These are phyloP conservation scores for Trebouxiophyceae sp. DNA, from an alignment of 163 green algal genomes.

Conservation along the genomic window DNA sequence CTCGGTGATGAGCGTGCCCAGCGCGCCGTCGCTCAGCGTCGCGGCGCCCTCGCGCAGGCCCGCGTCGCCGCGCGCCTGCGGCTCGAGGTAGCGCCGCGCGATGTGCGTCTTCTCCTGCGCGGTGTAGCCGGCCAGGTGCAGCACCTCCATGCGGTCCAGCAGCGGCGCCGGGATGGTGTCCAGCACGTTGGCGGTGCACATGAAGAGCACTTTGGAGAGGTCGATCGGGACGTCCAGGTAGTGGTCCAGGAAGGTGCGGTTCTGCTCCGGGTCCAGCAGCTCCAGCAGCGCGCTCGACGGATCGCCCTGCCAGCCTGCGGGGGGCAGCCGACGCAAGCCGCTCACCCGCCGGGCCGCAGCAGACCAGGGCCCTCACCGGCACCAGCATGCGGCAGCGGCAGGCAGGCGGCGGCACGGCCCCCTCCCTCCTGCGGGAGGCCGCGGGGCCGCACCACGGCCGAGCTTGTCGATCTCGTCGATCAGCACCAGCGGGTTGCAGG, in stretches of 20 bases:
- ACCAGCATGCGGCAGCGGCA: too few relatives aligned
- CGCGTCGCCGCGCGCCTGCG: constrained; percentile 44
- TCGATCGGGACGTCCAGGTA: constrained; percentile 91
- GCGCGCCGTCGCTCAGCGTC: constrained; percentile 59
- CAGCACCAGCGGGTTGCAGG: constrained; percentile 85
- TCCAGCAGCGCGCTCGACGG: constrained; percentile 85
- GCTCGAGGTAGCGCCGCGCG: constrained; percentile 85
- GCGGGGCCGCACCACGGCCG: constrained; percentile 31
- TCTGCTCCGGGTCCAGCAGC: constrained; percentile 92
- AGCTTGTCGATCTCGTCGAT: constrained; percentile 99
- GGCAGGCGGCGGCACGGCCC: background rate
- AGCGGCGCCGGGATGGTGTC: constrained; percentile 92
- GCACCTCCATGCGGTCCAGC: constrained; percentile 92
- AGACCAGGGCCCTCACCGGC: too few relatives aligned
- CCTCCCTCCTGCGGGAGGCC: background rate
- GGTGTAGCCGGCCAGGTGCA: constrained; percentile 69
- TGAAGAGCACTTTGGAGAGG: constrained; percentile 63
- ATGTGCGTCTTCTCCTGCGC: constrained; percentile 88
- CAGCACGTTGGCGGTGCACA: constrained; percentile 64
- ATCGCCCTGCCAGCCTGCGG: constrained; percentile 57
- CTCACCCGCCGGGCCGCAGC: too few relatives aligned
- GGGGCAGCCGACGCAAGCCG: too few relatives aligned
- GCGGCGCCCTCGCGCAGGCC: constrained; percentile 62
- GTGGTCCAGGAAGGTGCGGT: constrained; percentile 81
- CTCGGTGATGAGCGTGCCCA: constrained; percentile 76